Evolutionary conservation across 1,284 basidiomycete species (phyloP).

Genomic region (Ceratobasidium sp.): DNA sequence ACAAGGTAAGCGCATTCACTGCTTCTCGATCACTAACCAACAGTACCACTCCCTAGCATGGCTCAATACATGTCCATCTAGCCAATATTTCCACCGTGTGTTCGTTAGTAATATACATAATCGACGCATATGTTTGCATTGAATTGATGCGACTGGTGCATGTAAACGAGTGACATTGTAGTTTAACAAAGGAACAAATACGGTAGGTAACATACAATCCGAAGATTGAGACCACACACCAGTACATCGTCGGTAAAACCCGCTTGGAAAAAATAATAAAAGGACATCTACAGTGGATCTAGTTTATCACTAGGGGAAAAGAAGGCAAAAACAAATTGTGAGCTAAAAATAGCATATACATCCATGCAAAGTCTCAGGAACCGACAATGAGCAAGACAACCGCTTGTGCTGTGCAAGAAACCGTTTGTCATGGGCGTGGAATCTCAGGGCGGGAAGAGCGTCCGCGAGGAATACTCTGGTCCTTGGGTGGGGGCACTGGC

Average conservation of each 20-base stretch:
- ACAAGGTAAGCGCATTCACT: conserved; percentile 51
- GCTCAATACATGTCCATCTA: conserved; percentile 72
- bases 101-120: too few relatives aligned
- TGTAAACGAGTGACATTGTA: too few relatives aligned
- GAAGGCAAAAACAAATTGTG: background rate
- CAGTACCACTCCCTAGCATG: conserved; percentile 57
- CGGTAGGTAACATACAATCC: too few relatives aligned
- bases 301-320: too few relatives aligned
- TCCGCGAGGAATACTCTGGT: conserved; percentile 7
- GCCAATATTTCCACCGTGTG: too few relatives aligned
- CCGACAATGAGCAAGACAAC: background rate
- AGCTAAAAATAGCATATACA: background rate
- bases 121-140: too few relatives aligned
- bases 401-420: background rate
- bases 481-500: conserved; percentile 9
- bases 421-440: conserved; percentile 10
- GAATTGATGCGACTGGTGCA: too few relatives aligned
- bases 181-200: too few relatives aligned
- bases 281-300: too few relatives aligned
- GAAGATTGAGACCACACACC: too few relatives aligned
- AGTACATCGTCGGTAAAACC: too few relatives aligned
- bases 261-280: too few relatives aligned
- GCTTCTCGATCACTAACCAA: conserved; percentile 16
- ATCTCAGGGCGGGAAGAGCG: conserved; percentile 7
- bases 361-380: background rate